Percentiles rank a stretch among this genome's conserved stretches.
phyloP scores from a whole-genome alignment of 352 stramenopile genomes.

The Globisporangium yorkense region DNA sequence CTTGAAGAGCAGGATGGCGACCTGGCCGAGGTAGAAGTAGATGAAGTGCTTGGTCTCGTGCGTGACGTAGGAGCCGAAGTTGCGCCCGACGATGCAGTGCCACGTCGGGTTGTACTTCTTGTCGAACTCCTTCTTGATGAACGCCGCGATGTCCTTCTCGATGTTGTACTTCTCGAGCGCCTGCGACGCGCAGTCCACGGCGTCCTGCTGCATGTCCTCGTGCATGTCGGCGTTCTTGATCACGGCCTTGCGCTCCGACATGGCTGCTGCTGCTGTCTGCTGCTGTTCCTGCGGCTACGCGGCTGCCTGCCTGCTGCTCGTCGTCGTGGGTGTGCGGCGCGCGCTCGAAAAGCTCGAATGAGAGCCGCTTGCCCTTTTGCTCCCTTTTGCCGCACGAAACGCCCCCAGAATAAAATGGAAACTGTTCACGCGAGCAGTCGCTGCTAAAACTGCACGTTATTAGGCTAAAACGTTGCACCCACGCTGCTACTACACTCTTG shows the following conservation, averaged over 20 bases:
- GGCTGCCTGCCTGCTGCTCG: slow-evolving; percentile 7
- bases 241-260: slow-evolving; percentile 96
- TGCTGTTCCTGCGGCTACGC: background rate
- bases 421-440: too few relatives aligned
- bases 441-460: too few relatives aligned
- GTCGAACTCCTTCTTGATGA: slow-evolving; percentile 93
- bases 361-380: background rate
- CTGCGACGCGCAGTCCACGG: slow-evolving; percentile 97
- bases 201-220: slow-evolving; percentile 99
- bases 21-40: slow-evolving; percentile 95
- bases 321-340: slow-evolving; percentile 3
- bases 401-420: too few relatives aligned
- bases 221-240: slow-evolving; percentile 99
- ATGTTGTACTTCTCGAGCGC: slow-evolving; percentile 99
- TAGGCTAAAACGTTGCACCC: too few relatives aligned
- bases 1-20: slow-evolving; percentile 93
- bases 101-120: slow-evolving; percentile 91
- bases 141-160: slow-evolving; percentile 94
- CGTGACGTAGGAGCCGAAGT: slow-evolving; percentile 93
- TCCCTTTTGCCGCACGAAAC: too few relatives aligned
- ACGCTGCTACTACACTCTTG: too few relatives aligned
- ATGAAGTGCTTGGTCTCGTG: slow-evolving; percentile 94
- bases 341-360: too few relatives aligned
- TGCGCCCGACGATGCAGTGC: slow-evolving; percentile 94
- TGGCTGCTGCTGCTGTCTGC: slow-evolving; percentile 16